phyloP scores from a whole-genome alignment of 192 early-diverging fungal genomes.

The Allomyces macrogynus region DNA sequence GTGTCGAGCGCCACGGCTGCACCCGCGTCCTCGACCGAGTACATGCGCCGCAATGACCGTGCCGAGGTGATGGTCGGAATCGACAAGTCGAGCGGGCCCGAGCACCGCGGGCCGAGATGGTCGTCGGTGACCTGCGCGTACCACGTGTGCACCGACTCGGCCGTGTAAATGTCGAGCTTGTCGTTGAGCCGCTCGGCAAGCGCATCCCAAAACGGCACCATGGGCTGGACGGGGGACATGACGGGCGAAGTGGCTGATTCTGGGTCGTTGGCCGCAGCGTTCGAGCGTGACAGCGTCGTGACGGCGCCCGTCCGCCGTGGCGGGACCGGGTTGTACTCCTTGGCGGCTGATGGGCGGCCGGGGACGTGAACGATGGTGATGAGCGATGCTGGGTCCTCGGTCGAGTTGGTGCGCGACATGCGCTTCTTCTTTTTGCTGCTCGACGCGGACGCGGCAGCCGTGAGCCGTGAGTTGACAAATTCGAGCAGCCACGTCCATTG shows the following conservation, averaged over 20 bases:
- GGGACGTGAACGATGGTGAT: conserved; percentile 18
- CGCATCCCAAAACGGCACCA: background rate
- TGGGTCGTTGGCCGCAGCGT: too few species aligned
- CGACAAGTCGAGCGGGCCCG: background rate
- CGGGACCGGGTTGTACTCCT: too few species aligned
- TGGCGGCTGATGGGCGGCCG: background rate
- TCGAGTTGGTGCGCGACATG: conserved; percentile 22
- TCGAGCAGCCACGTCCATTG: conserved; percentile 69
- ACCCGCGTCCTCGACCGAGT: background rate
- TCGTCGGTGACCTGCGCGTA: background rate
- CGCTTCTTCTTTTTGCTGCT: too few species aligned
- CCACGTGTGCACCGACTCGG: background rate
- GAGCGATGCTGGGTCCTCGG: conserved; percentile 5
- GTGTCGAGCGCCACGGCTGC: background rate
- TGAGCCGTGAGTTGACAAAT: conserved; percentile 61
- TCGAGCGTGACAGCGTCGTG: too few species aligned
- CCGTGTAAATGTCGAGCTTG: background rate
- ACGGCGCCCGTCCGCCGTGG: too few species aligned
- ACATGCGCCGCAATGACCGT: background rate
- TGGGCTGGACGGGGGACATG: too few species aligned
- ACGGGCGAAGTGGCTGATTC: too few species aligned
- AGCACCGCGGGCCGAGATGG: background rate
- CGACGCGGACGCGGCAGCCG: conserved; percentile 22
- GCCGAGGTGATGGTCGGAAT: background rate
- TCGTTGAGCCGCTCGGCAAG: background rate